Conservation (phyloP, 768 basidiomycete species). For the Leccinum pellstonianum region DNA sequence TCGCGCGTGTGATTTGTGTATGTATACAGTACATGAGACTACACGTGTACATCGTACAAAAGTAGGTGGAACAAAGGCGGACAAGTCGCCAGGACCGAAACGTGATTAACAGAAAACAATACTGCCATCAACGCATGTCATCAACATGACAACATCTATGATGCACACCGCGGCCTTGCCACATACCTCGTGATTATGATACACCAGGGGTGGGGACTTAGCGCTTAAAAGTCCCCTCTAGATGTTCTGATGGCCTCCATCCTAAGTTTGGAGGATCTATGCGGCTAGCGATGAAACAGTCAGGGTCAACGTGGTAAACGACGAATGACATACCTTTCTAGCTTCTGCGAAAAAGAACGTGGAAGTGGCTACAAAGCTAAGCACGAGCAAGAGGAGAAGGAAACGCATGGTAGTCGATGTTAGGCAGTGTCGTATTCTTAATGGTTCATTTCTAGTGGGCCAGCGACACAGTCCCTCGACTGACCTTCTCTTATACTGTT, state of each 20-base stretch:
- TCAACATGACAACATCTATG: not conserved
- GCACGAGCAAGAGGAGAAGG: constrained; percentile 29
- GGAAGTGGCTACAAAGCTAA: constrained; percentile 28
- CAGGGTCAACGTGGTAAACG: constrained; percentile 1
- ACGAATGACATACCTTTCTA: constrained; percentile 23
- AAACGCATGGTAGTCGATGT: constrained; percentile 21
- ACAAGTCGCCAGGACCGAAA: constrained; percentile 16
- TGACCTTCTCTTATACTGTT: constrained; percentile 23
- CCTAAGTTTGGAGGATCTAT: constrained; percentile 16
- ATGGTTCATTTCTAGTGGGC: constrained; percentile 32
- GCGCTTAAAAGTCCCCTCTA: constrained; percentile 26
- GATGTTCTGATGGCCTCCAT: constrained; percentile 2
- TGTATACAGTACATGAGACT: constrained; percentile 1
- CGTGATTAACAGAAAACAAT: constrained; percentile 14
- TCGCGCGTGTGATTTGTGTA: constrained; percentile 9
- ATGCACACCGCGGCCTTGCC: not conserved
- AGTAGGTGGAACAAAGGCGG: constrained; percentile 8
- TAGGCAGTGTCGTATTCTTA: constrained; percentile 15
- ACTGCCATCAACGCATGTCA: not conserved
- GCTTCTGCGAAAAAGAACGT: constrained; percentile 33
- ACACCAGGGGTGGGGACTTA: constrained; percentile 29
- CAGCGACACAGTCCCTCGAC: constrained; percentile 6
- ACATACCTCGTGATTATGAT: constrained; percentile 24
- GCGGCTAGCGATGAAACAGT: constrained; percentile 17
- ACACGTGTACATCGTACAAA: constrained; percentile 21